A percentile compares a stretch with the other conserved stretches of the same genome.
Evolutionary conservation across 495 filamentous ascomycete genomes (phyloP).

Genomic region (Terfezia boudieri): DNA sequence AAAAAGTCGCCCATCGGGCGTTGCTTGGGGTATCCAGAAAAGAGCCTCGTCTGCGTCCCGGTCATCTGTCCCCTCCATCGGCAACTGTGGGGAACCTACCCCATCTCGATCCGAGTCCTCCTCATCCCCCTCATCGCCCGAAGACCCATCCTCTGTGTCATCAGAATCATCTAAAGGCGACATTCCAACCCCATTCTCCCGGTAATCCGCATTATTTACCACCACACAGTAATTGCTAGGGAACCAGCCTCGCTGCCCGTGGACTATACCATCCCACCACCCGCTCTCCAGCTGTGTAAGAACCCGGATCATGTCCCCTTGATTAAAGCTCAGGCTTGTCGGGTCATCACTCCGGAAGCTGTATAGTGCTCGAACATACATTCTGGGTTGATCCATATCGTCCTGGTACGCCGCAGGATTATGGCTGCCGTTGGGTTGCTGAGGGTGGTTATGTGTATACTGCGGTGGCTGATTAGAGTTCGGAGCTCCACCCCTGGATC

Average conservation of each 20-base stretch:
- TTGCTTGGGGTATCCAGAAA: slow-evolving; percentile 97
- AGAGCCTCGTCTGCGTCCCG: slow-evolving; percentile 68
- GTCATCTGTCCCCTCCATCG: slow-evolving; percentile 43
- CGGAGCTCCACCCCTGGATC: not conserved
- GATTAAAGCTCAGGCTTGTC: slow-evolving; percentile 84
- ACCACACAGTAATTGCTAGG: slow-evolving; percentile 94
- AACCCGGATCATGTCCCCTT: slow-evolving; percentile 92
- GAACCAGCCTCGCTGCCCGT: slow-evolving; percentile 88
- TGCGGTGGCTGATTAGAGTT: not conserved
- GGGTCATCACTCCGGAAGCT: slow-evolving; percentile 94
- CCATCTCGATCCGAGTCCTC: slow-evolving; percentile 42
- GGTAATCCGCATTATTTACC: slow-evolving; percentile 49
- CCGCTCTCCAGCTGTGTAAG: slow-evolving; percentile 93
- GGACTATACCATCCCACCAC: slow-evolving; percentile 97
- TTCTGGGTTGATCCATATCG: slow-evolving; percentile 32
- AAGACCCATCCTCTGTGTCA: slow-evolving; percentile 38
- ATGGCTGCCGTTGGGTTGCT: not conserved
- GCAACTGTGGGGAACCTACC: slow-evolving; percentile 31
- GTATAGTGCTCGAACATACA: slow-evolving; percentile 90
- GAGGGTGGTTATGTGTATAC: not conserved
- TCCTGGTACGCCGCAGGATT: not conserved
- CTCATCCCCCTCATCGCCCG: slow-evolving; percentile 47
- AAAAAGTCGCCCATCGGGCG: slow-evolving; percentile 77
- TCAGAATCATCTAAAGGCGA: slow-evolving; percentile 25
- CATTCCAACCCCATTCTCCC: slow-evolving; percentile 19